These are phyloP conservation scores for Trametopsis cervina DNA, from an alignment of 768 basidiomycete genomes.

Conservation along the genomic window DNA sequence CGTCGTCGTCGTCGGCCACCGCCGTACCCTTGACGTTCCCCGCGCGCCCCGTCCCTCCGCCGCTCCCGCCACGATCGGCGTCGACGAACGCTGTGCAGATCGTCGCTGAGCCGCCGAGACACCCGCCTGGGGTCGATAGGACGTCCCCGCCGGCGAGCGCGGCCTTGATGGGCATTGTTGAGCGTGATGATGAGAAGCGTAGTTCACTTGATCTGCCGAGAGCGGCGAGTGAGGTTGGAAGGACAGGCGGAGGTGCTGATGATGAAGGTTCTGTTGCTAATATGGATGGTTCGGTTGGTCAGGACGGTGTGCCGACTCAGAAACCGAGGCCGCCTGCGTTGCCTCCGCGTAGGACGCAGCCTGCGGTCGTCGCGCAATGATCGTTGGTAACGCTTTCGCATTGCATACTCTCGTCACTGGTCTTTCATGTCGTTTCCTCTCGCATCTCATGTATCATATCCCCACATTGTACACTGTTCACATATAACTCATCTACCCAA, in stretches of 20 bases:
- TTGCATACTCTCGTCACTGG: background rate
- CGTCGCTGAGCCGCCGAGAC: slow-evolving; percentile 21
- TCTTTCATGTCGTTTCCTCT: background rate
- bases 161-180: slow-evolving; percentile 49
- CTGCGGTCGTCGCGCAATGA: slow-evolving; percentile 8
- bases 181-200: slow-evolving; percentile 25
- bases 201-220: slow-evolving; percentile 11
- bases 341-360: slow-evolving; percentile 16
- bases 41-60: slow-evolving; percentile 29
- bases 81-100: slow-evolving; percentile 25
- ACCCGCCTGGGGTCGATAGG: slow-evolving; percentile 14
- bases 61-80: slow-evolving; percentile 41
- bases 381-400: background rate
- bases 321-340: slow-evolving; percentile 18
- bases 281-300: background rate
- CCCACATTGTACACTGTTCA: slow-evolving; percentile 2
- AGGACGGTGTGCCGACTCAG: background rate
- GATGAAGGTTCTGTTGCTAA: background rate
- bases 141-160: slow-evolving; percentile 40
- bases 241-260: too few relatives aligned
- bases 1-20: slow-evolving; percentile 1
- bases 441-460: slow-evolving; percentile 9
- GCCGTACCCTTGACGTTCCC: slow-evolving; percentile 3
- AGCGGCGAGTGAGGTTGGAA: too few relatives aligned
- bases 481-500: background rate